Evolutionary conservation across 371 early-diverging fungal species (phyloP).

Genomic region (Amoeboaphelidium occidentale): DNA sequence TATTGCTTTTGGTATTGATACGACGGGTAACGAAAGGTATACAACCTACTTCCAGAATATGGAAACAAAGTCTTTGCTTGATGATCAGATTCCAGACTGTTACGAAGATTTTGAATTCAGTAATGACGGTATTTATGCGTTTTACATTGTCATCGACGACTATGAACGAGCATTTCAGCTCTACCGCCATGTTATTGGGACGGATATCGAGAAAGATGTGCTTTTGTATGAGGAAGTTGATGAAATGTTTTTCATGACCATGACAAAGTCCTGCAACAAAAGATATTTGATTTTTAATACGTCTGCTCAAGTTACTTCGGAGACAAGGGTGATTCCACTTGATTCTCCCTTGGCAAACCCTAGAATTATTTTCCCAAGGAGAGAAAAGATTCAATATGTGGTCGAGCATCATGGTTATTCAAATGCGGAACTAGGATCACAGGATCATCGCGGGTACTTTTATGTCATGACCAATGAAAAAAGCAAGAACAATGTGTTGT

Average conservation of each 20-base stretch:
- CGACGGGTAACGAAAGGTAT: slow-evolving; percentile 23
- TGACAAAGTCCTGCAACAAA: slow-evolving; percentile 20
- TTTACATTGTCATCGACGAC: slow-evolving; percentile 23
- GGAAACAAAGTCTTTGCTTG: slow-evolving; percentile 11
- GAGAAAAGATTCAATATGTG: slow-evolving; percentile 20
- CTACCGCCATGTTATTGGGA: slow-evolving; percentile 20
- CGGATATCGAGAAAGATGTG: slow-evolving; percentile 12
- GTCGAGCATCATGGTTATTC: slow-evolving; percentile 16
- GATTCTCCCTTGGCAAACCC: slow-evolving; percentile 5
- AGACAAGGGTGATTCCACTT: slow-evolving; percentile 21
- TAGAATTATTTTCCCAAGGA: slow-evolving; percentile 14
- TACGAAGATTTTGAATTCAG: slow-evolving; percentile 29
- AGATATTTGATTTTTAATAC: slow-evolving; percentile 22
- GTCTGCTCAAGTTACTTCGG: slow-evolving; percentile 26
- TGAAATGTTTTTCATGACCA: slow-evolving; percentile 26
- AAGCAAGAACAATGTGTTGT: slow-evolving; percentile 23
- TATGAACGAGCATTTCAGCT: slow-evolving; percentile 25
- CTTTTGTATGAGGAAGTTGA: slow-evolving; percentile 26
- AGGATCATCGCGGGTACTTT: slow-evolving; percentile 9
- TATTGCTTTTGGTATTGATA: slow-evolving; percentile 28
- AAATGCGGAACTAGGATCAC: not conserved
- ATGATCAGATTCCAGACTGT: slow-evolving; percentile 18
- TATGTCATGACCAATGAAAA: slow-evolving; percentile 27
- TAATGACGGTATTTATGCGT: slow-evolving; percentile 16
- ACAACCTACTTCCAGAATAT: slow-evolving; percentile 23